A percentile compares a stretch with the other conserved stretches of the same genome.
Conservation (phyloP, 306 rosid species). For the Cicer pinnatifidum region DNA sequence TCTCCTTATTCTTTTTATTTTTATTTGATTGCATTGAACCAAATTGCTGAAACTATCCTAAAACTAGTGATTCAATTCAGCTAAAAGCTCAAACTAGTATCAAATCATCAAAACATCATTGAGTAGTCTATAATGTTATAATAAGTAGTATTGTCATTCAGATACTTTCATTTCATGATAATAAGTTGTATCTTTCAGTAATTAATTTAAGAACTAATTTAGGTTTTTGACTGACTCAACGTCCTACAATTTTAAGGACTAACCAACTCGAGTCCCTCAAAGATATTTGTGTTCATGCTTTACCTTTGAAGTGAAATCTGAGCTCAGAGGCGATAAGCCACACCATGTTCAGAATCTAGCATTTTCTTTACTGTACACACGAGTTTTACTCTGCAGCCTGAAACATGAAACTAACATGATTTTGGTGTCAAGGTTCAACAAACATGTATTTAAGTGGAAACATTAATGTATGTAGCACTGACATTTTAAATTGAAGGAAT, state of each 20-base stretch:
- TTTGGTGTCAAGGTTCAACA: background rate
- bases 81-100: too few species aligned
- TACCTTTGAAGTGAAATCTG: slow-evolving; percentile 8
- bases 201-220: too few species aligned
- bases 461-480: too few species aligned
- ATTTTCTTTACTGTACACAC: too few species aligned
- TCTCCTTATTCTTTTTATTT: background rate
- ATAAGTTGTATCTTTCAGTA: too few species aligned
- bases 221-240: too few species aligned
- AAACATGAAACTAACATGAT: background rate
- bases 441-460: background rate
- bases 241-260: background rate
- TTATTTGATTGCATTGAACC: background rate
- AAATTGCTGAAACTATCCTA: slow-evolving; percentile 30
- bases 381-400: slow-evolving; percentile 69
- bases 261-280: background rate
- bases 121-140: too few species aligned
- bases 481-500: background rate
- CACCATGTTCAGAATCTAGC: slow-evolving; percentile 63
- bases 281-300: too few species aligned
- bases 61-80: background rate
- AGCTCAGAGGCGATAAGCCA: slow-evolving; percentile 51
- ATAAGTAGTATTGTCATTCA: too few species aligned
- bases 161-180: too few species aligned
- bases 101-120: too few species aligned